A percentile compares a stretch with the other conserved stretches of the same genome.
These are phyloP conservation scores for Eimeria falciformis DNA, from an alignment of 169 alveolate species.

Conservation along the genomic window DNA sequence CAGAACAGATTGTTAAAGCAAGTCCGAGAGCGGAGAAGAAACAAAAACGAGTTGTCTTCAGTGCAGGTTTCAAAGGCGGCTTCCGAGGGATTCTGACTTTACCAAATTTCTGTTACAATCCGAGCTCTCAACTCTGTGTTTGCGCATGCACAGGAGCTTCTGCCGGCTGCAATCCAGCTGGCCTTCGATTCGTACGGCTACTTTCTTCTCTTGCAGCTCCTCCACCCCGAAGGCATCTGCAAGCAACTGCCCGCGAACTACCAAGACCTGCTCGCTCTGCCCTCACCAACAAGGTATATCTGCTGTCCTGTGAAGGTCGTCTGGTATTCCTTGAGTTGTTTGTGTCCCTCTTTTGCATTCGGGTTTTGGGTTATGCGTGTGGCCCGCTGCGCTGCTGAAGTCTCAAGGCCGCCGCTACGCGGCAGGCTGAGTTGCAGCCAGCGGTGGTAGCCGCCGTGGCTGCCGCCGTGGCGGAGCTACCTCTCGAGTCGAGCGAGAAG, in stretches of 20 bases:
- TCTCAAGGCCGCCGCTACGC: background rate
- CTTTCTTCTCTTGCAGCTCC: conserved; percentile 61
- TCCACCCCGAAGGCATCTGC: background rate
- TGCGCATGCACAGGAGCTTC: background rate
- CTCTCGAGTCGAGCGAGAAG: background rate
- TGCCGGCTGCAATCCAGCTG: background rate
- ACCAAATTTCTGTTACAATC: no score
- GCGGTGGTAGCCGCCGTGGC: background rate
- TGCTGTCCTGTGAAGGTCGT: background rate
- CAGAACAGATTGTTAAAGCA: conserved; percentile 26
- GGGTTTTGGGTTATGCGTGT: background rate
- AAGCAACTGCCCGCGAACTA: conserved; percentile 42
- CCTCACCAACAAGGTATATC: conserved; percentile 31
- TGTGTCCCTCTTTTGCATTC: background rate
- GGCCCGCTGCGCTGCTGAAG: background rate
- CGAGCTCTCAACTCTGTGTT: no score
- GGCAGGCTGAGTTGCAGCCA: conserved; percentile 11
- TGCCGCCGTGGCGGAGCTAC: background rate
- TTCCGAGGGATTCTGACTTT: no score
- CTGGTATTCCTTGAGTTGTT: background rate
- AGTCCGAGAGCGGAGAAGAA: no score
- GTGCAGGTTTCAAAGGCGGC: no score
- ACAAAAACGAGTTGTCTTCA: no score
- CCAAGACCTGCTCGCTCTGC: conserved; percentile 38
- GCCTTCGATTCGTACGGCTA: conserved; percentile 52